phyloP scores from a whole-genome alignment of 768 basidiomycete species.

The Trametes coccinea region DNA sequence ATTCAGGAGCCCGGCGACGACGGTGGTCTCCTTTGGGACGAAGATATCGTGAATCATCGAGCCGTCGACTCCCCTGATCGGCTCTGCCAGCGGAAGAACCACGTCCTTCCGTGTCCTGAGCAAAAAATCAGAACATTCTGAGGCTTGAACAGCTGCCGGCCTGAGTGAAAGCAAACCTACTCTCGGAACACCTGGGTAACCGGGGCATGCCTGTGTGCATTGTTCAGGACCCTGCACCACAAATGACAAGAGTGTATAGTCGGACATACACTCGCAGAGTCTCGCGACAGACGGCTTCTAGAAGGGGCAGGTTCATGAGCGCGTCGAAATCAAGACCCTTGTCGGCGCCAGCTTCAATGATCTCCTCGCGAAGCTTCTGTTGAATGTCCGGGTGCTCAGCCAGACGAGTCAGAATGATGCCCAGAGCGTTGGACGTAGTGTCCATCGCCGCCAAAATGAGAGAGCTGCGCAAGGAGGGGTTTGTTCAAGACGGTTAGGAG shows the following conservation, averaged over 20 bases:
- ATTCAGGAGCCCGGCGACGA: constrained; percentile 42
- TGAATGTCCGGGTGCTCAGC: constrained; percentile 17
- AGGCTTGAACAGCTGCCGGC: too few species aligned
- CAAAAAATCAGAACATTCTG: background rate
- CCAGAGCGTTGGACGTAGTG: constrained; percentile 19
- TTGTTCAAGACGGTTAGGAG: background rate
- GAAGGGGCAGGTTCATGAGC: constrained; percentile 7
- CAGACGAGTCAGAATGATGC: constrained; percentile 8
- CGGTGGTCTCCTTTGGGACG: constrained; percentile 39
- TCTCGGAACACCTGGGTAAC: constrained; percentile 40
- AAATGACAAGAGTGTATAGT: too few species aligned
- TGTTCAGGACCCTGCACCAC: background rate
- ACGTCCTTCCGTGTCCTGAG: constrained; percentile 38
- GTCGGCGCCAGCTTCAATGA: constrained; percentile 5
- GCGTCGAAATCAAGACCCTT: constrained; percentile 16
- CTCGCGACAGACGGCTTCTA: constrained; percentile 16
- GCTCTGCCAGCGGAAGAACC: constrained; percentile 42
- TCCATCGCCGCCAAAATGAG: constrained; percentile 18
- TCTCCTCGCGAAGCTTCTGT: constrained; percentile 16
- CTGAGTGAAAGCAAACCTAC: constrained; percentile 20
- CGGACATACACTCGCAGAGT: constrained; percentile 14
- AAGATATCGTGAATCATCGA: constrained; percentile 36
- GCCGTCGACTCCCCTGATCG: constrained; percentile 40
- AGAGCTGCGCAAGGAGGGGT: background rate
- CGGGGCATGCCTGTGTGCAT: constrained; percentile 40